Percentiles rank a stretch among this genome's conserved stretches.
phyloP scores from a whole-genome alignment of 495 filamentous ascomycete genomes.

The Thozetella sp. region DNA sequence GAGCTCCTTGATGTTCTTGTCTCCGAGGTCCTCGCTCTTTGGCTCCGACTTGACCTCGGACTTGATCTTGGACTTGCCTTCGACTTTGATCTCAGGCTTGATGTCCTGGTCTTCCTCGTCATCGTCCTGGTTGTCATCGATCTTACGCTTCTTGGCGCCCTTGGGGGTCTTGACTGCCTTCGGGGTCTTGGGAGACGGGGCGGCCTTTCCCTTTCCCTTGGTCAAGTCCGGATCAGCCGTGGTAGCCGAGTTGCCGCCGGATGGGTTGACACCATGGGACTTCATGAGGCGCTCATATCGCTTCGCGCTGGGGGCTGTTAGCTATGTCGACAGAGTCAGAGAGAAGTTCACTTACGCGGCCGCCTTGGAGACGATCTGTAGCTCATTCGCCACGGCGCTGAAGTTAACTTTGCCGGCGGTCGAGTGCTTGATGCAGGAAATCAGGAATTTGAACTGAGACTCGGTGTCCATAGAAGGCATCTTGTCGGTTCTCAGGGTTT shows the following conservation, averaged over 20 bases:
- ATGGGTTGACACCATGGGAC: constrained; percentile 46
- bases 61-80: constrained; percentile 26
- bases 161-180: constrained; percentile 13
- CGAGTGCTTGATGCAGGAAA: constrained; percentile 63
- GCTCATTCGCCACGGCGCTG: constrained; percentile 61
- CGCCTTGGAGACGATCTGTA: constrained; percentile 60
- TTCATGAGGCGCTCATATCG: constrained; percentile 67
- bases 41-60: constrained; percentile 13
- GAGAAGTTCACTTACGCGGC: constrained; percentile 63
- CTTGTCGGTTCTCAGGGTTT: constrained; percentile 13
- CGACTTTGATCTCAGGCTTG: constrained; percentile 30
- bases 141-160: constrained; percentile 43
- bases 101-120: constrained; percentile 33
- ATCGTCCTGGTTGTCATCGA: constrained; percentile 25
- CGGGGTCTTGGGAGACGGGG: not conserved
- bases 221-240: not conserved
- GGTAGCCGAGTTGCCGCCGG: constrained; percentile 9
- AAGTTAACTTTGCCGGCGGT: constrained; percentile 63
- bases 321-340: not conserved
- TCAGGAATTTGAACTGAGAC: constrained; percentile 63
- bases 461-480: constrained; percentile 53
- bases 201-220: constrained; percentile 6
- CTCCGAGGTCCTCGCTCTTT: constrained; percentile 25
- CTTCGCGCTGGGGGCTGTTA: constrained; percentile 50
- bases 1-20: constrained; percentile 24